Base-by-base conservation (phyloP, 2,329 filamentous ascomycete genomes). In the Fusarium concolor region DNA sequence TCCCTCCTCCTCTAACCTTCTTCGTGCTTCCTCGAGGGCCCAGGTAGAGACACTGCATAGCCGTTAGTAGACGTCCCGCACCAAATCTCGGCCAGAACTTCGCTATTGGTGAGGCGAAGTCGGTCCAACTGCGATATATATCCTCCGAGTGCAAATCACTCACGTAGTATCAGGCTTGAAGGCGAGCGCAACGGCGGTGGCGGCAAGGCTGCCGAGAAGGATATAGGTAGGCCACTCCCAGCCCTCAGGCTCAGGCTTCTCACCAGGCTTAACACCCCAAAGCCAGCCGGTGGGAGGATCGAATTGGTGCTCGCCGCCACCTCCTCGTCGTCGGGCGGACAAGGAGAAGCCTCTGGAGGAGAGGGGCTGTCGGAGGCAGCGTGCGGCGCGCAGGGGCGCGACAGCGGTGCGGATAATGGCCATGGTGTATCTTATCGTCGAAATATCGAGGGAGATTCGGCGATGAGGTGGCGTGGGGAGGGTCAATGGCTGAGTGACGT, bases 151-250 rank as follows among this genome's bases (percentile, higher is more conserved):
- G 49, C 56, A 56, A 56, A 58, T 62, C 52, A 93, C 94, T 84
- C 86, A 99, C 96, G 93, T 97, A 68, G 95, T 98, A 86, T 99
- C 96, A 53, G 96, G 96, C 89, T 98, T 98, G 80, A 96, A 98
- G 67, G 93, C 93, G 83, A 97, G 93, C 70, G 92, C 93, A 70
- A 97, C 85, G 65, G 87, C 89, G 55, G 90, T 90, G 70, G 93
- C 84, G 28, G 89, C 81, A 76, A 97, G 82, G 76, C 89, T 91
- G 78, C 90, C 92, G 81, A 97, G 94, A 49, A 94, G 94, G 79
- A 92, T 92, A 79, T 91, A 91, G 84, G 91, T 94, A 56, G 94
- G 82, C 71, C 86, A 89, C 86, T 99, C 96, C 96, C 96, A 99
- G 52, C 95, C 96, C 84, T 99, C 96, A 80, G 93, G 92, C 87